Percentiles rank a stretch among this genome's conserved stretches.
Conservation (phyloP, 2,329 filamentous ascomycete species). For the Fusarium circinatum region DNA sequence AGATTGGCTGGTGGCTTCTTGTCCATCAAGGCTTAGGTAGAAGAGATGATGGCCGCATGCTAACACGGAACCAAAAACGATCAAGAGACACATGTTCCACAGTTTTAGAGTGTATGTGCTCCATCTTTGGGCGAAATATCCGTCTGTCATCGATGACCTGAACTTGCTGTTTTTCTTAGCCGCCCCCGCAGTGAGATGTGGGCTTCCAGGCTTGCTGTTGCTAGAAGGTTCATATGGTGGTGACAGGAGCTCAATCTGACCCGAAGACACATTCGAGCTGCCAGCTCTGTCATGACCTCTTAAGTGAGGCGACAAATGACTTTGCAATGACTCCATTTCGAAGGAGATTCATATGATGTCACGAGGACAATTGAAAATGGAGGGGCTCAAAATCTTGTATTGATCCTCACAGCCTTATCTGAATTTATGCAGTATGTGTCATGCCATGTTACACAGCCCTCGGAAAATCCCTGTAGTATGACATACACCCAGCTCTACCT, state of each 20-base stretch:
- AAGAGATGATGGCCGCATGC: slow-evolving; percentile 11
- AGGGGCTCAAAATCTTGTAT: background rate
- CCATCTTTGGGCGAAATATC: background rate
- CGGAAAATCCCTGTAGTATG: background rate
- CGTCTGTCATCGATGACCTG: too few species aligned
- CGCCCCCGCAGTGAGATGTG: background rate
- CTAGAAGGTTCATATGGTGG: background rate
- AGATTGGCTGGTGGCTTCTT: background rate
- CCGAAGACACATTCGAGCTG: background rate
- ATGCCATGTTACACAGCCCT: background rate
- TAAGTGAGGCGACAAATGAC: background rate
- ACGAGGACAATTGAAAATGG: background rate
- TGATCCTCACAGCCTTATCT: background rate
- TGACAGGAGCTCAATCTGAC: background rate
- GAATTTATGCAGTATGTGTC: background rate
- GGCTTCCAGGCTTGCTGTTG: background rate
- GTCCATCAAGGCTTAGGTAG: background rate
- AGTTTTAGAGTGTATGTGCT: background rate
- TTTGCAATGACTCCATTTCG: background rate
- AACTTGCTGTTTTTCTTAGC: background rate
- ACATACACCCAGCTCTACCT: background rate
- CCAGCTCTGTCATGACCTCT: background rate
- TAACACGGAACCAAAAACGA: background rate
- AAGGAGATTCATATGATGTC: background rate
- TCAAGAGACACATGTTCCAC: slow-evolving; percentile 12